Base-by-base conservation (phyloP, 345 rosid species). In the Dovyalis caffra region DNA sequence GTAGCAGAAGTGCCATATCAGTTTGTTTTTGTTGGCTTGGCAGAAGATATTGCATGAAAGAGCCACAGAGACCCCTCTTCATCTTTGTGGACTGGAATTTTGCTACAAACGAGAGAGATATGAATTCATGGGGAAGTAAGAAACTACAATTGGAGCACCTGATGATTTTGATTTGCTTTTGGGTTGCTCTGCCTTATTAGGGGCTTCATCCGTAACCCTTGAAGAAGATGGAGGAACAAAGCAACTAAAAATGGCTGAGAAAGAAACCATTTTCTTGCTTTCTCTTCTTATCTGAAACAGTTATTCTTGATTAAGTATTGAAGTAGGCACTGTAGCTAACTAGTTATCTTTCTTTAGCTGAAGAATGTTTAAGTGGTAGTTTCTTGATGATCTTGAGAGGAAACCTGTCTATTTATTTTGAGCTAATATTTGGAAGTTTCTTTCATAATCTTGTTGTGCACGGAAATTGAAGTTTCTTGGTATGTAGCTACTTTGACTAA, bases 81-180 rank as follows among this genome's bases (percentile, higher is more conserved):
- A 11, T 37, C 20, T 8, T 38, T 38, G 11, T 20, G 9, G 33
- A 5, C 33, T 14, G 9, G 20, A 29, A 62, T 25, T 62, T n/a
- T 31, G 25, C 71, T 77, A 81, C 74, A 81, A 66, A 9, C 63
- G 84, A n/a, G 81, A 81, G 70, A 61, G 38, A 35, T 67, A 57
- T 18, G 79, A 53, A 28, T 81, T 81, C n/a, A 71, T 20, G 4
- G 79, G 84, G 69, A 81, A 78, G 78, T 77, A 51, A 56, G 76
- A 40, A 26, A 40, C 67, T 8, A 71, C 26, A 25, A 66, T 31
- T 1, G 66, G 72, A 66, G 76, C 80, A 16, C 38, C 32, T 6
- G 72, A 34, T 38, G 78, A 68, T 14, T 56, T 28, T 9, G 72
- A 68, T 35, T 29, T 28, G 33, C 35, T 31, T 25, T 3, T 62